Evolutionary conservation across 2,329 filamentous ascomycete species (phyloP).

Genomic region (Aspergillus fumigatiaffinis): DNA sequence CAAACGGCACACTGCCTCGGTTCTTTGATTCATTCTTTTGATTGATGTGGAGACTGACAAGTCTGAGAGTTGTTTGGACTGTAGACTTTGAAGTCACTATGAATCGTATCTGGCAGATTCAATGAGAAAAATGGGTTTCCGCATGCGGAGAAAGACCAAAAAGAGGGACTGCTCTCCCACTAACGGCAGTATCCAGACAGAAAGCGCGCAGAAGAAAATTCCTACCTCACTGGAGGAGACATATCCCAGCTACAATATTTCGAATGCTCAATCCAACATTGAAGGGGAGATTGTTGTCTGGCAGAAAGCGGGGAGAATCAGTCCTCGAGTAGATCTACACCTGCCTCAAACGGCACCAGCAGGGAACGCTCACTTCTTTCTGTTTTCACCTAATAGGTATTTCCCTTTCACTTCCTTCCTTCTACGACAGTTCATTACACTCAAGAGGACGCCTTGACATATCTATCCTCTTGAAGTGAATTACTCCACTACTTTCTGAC

Average conservation of each 20-base stretch:
- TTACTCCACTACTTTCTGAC: neutral
- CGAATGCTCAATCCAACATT: neutral
- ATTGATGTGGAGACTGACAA: neutral
- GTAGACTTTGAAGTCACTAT: neutral
- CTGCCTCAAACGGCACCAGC: neutral
- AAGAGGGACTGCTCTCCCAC: neutral
- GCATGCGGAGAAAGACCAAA: neutral
- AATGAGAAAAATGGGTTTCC: neutral
- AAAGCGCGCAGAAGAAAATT: neutral
- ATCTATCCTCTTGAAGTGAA: neutral
- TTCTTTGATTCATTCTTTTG: neutral
- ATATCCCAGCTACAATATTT: neutral
- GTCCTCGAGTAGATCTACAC: neutral
- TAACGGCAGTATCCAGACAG: neutral
- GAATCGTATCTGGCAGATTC: neutral
- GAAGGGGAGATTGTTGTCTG: neutral
- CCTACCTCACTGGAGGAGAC: neutral
- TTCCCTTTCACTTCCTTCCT: neutral
- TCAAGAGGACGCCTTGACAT: neutral
- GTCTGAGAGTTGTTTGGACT: neutral
- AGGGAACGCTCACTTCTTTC: neutral
- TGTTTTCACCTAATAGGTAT: neutral
- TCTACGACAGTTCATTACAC: neutral
- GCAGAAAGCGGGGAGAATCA: neutral
- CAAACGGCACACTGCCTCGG: constrained; percentile 1